These are phyloP conservation scores for Solanum pennellii DNA, from an alignment of 257 asterid genomes.

Conservation along the genomic window DNA sequence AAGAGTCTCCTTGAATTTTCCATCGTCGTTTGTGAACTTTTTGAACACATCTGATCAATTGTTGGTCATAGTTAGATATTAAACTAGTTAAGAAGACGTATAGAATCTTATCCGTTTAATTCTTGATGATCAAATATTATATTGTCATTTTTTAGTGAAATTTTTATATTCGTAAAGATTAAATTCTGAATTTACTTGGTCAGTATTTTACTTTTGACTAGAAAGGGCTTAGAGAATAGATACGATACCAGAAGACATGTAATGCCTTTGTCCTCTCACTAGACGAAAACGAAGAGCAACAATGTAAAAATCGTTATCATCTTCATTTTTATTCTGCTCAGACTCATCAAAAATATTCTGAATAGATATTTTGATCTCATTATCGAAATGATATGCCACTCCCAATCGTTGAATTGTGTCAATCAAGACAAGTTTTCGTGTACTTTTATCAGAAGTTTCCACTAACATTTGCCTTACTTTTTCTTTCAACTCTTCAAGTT, in stretches of 20 bases:
- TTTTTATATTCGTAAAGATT: no score
- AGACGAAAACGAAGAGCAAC: constrained; percentile 8
- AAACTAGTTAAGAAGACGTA: no score
- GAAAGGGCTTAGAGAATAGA: neutral
- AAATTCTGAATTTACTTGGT: no score
- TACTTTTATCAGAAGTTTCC: neutral
- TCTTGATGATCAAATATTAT: no score
- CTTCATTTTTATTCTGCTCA: neutral
- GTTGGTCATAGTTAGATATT: neutral
- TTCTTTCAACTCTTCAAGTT: neutral
- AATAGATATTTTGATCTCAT: neutral
- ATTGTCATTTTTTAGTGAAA: no score
- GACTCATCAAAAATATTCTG: neutral
- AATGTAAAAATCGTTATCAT: neutral
- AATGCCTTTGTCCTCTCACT: constrained; percentile 12
- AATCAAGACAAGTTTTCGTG: neutral
- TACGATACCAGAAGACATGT: constrained; percentile 6
- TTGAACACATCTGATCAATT: neutral
- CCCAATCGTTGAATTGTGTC: constrained; percentile 6
- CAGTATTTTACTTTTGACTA: neutral
- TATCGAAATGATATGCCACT: neutral
- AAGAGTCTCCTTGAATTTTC: neutral
- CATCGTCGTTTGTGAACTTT: neutral
- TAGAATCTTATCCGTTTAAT: no score
- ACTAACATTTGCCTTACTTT: neutral